phyloP scores from a whole-genome alignment of 2,329 filamentous ascomycete genomes.

The Stachybotrys elegans region DNA sequence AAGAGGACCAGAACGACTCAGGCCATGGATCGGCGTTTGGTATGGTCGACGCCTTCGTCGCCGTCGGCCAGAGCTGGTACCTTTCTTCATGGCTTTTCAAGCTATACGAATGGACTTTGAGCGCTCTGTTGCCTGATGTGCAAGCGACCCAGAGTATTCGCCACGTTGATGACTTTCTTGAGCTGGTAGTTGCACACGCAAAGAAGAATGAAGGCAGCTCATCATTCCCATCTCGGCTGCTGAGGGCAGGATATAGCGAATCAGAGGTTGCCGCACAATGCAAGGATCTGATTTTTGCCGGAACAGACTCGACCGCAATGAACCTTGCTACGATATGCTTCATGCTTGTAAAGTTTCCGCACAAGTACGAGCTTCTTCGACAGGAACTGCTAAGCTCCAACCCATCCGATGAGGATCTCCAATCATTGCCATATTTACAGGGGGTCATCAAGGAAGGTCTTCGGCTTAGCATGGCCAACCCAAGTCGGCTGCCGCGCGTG shows the following conservation, averaged over 20 bases:
- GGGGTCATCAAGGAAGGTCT: conserved; percentile 45
- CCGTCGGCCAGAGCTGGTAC: conserved; percentile 26
- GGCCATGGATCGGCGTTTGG: conserved; percentile 8
- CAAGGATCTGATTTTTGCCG: conserved; percentile 51
- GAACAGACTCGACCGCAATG: conserved; percentile 48
- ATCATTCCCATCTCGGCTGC: neutral
- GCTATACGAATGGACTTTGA: neutral
- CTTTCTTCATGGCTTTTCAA: conserved; percentile 1
- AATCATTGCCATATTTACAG: conserved; percentile 32
- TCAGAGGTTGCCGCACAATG: conserved; percentile 40
- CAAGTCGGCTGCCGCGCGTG: conserved; percentile 41
- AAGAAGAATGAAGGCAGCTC: neutral
- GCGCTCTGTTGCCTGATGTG: neutral
- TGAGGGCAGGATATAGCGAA: neutral
- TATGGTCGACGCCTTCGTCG: conserved; percentile 51
- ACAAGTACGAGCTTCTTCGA: conserved; percentile 21
- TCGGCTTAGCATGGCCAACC: conserved; percentile 45
- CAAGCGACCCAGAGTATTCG: conserved; percentile 10
- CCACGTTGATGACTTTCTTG: conserved; percentile 15
- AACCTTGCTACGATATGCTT: conserved; percentile 43
- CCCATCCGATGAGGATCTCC: conserved; percentile 18
- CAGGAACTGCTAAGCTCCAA: neutral
- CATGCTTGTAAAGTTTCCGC: conserved; percentile 35
- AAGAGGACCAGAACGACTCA: neutral
- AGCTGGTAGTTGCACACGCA: conserved; percentile 9